Base-by-base conservation (phyloP, 2,329 filamentous ascomycete species). In the Ceratocystis diversiconidia region DNA sequence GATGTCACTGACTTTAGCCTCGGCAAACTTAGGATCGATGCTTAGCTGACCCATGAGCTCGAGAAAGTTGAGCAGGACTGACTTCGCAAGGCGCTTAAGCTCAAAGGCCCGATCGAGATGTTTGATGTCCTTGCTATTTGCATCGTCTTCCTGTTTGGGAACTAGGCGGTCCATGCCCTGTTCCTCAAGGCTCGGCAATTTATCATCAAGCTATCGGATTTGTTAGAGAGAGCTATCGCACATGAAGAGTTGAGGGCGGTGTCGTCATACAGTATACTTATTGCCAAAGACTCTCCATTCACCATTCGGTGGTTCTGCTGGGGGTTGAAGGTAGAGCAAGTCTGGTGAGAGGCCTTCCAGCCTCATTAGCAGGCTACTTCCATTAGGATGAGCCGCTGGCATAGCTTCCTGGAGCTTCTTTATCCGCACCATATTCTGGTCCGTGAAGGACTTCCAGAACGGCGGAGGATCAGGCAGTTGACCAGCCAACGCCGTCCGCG, bases 381-480 rank as follows among this genome's bases (percentile, higher is more conserved):
- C 60, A 10, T 41, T 28, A 5, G 50, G 12, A 19, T 50, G 57
- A n/a, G 25, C 30, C 1, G 36, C 25, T 2, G 67, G 52, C 28
- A 60, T 46, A 7, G 76, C 70, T 59, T 74, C 73, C 62, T 76
- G 78, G 15, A 82, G 70, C 25, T 76, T 73, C 5, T 77, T 74
- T 65, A 82, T 75, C 3, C 83, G 84, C 15, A 82, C 76, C 63
- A 89, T 72, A 72, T 92, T 95, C 32, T 87, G 84, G 2, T 84
- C 74, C 0, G 90, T 96, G 76, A 97, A 97, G 73, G 89, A 82
- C 70, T 87, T 86, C 85, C 89, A 97, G 77, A 96, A 95, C 0
- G 87, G 86, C 30, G 94, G 94, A 30, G 94, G 94, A 63, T 88
- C 84, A 28, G 94, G 92, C 73, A 91, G 96, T 50, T 86, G 84